Evolutionary conservation across 148 eudicot genomes (phyloP).

Genomic region (Fallopia convolvulus): DNA sequence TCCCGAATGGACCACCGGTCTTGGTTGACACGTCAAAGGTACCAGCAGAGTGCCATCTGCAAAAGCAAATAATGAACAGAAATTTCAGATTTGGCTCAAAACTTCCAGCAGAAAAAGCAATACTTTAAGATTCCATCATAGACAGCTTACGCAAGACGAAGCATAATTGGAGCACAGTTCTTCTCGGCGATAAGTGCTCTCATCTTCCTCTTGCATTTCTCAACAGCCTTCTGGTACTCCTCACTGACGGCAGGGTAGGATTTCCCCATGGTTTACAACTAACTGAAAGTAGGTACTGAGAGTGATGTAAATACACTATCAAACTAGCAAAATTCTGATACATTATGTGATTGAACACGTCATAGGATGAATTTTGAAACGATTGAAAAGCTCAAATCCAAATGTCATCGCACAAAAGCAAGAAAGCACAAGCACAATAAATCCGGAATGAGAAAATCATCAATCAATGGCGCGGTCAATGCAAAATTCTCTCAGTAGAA

Average conservation of each 20-base stretch:
- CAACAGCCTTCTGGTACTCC: constrained; percentile 39
- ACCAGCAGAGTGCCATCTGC: constrained; percentile 86
- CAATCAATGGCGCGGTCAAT: background rate
- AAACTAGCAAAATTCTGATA: too few relatives aligned
- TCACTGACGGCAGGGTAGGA: constrained; percentile 39
- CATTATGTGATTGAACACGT: too few relatives aligned
- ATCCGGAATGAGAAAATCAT: too few relatives aligned
- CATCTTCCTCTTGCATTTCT: constrained; percentile 38
- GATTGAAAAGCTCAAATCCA: too few relatives aligned
- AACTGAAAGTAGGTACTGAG: too few relatives aligned
- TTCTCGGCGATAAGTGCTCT: constrained; percentile 39
- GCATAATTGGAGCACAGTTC: constrained; percentile 45
- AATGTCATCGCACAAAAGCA: too few relatives aligned
- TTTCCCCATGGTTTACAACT: constrained; percentile 27
- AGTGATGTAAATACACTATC: too few relatives aligned
- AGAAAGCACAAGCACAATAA: too few relatives aligned
- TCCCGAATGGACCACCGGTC: constrained; percentile 81
- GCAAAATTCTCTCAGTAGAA: background rate
- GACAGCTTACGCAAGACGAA: constrained; percentile 31
- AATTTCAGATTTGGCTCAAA: background rate
- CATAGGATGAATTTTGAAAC: too few relatives aligned
- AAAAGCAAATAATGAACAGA: background rate
- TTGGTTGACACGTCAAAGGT: constrained; percentile 51
- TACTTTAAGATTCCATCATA: too few relatives aligned
- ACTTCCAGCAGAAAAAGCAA: too few relatives aligned